Evolutionary conservation across 2,329 filamentous ascomycete genomes (phyloP).

Genomic region (Fusarium sp.): DNA sequence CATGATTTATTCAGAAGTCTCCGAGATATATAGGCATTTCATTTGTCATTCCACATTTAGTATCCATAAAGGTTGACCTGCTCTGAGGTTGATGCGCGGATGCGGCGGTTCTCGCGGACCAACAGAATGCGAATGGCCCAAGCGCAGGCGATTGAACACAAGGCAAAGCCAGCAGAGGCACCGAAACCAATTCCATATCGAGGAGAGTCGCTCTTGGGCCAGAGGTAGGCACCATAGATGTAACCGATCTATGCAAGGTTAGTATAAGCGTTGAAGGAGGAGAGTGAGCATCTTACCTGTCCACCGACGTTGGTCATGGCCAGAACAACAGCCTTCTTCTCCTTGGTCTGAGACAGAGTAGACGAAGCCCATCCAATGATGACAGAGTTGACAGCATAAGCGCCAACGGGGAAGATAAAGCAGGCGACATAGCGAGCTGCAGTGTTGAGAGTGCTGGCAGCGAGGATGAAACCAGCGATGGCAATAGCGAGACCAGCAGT

Average conservation of each 20-base stretch:
- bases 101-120: constrained; percentile 57
- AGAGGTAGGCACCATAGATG: constrained; percentile 65
- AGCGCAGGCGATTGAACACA: constrained; percentile 54
- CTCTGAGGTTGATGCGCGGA: constrained; percentile 50
- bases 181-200: constrained; percentile 60
- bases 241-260: constrained; percentile 53
- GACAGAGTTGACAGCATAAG: constrained; percentile 61
- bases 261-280: neutral
- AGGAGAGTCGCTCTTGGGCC: constrained; percentile 59
- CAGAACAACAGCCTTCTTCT: constrained; percentile 62
- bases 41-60: constrained; percentile 22
- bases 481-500: constrained; percentile 57
- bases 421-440: constrained; percentile 57
- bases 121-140: constrained; percentile 59
- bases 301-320: constrained; percentile 63
- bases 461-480: constrained; percentile 58
- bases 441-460: constrained; percentile 54
- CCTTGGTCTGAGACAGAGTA: constrained; percentile 60
- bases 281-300: constrained; percentile 35
- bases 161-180: constrained; percentile 58
- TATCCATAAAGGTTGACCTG: constrained; percentile 56
- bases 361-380: constrained; percentile 61
- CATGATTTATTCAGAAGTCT: neutral
- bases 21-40: neutral
- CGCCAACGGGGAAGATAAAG: constrained; percentile 58